Base-by-base conservation (phyloP, 257 asterid genomes). In the Phtheirospermum japonicum region DNA sequence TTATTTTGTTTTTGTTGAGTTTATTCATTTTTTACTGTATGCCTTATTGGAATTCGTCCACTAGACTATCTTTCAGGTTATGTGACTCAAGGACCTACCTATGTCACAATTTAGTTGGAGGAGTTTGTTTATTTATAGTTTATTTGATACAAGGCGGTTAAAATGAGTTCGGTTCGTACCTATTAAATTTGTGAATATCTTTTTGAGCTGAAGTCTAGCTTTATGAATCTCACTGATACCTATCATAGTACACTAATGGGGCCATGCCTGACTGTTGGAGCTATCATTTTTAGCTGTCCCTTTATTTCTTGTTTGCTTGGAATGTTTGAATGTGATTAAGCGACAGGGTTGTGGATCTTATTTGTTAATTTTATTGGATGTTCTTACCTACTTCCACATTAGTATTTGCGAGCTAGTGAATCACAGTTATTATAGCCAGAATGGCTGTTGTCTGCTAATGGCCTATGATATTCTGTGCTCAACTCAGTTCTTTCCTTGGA, bases 371-470 rank as follows among this genome's bases (percentile, higher is more conserved):
- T 12, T 19, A 17, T 59, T 20, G 3, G 37, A 20, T 53, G 14
- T 32, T 19, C 43, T 49, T 46, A 34, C 14, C 53, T 57, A n/a
- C 39, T 32, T 31, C 39, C 46, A 18, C 53, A 51, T 46, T 42
- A 56, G 50, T 33, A 36, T 57, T 54, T 43, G 43, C 56, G 3
- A 53, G 20, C 60, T 63, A 26, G 61, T 12, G 51, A 48, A 63
- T 8, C 45, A 40, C 48, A 23, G 13, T 9, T 36, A 52, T 31
- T 61, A 19, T 58, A 58, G 4, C 63, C 63, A 17, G 6, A 57
- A 58, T 58, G 33, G 39, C 37, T 11, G 16, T 59, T 33, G 13
- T 68, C 57, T 58, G 59, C 55, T 61, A 30, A 36, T 48, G 59
- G 43, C 13, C n/a, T 19, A 37, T 51, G 5, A 33, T 46, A 7